These are phyloP conservation scores for Sclerotinia trifoliorum DNA, from an alignment of 2,329 filamentous ascomycete species.

Conservation along the genomic window DNA sequence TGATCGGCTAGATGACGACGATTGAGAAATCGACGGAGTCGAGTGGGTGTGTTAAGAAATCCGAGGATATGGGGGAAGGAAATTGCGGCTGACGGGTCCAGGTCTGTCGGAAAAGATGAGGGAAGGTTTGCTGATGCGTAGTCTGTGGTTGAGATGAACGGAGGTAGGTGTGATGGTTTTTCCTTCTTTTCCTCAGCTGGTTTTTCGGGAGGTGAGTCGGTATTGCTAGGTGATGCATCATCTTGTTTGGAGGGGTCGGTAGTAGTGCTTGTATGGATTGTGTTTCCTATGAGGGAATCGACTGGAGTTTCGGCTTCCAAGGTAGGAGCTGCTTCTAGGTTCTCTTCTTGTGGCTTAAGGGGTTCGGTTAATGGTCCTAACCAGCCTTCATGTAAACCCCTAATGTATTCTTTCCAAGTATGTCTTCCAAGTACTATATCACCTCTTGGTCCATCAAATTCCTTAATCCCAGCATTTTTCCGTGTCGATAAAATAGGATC, in stretches of 20 bases:
- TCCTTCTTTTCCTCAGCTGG: constrained; percentile 52
- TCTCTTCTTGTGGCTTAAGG: constrained; percentile 39
- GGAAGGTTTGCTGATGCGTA: constrained; percentile 69
- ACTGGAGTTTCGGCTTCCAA: constrained; percentile 17
- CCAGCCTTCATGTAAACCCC: constrained; percentile 95
- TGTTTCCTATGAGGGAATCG: constrained; percentile 35
- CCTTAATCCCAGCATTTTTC: constrained; percentile 62
- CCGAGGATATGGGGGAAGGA: constrained; percentile 87
- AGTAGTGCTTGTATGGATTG: constrained; percentile 36
- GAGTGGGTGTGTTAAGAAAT: constrained; percentile 83
- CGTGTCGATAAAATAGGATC: constrained; percentile 65
- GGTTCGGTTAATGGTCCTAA: constrained; percentile 76
- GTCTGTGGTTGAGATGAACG: constrained; percentile 71
- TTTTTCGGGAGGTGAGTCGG: constrained; percentile 25
- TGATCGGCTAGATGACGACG: constrained; percentile 81
- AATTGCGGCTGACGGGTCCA: constrained; percentile 72
- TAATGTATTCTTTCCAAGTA: constrained; percentile 95
- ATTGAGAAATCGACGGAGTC: constrained; percentile 85
- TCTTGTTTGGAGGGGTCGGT: constrained; percentile 27
- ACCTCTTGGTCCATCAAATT: constrained; percentile 72
- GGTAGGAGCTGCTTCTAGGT: constrained; percentile 18
- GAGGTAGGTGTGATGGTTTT: constrained; percentile 60
- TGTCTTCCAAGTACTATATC: constrained; percentile 89
- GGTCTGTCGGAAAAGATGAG: constrained; percentile 62
- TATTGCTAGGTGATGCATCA: constrained; percentile 19